These are phyloP conservation scores for Letharia columbiana DNA, from an alignment of 495 filamentous ascomycete genomes.

Conservation along the genomic window DNA sequence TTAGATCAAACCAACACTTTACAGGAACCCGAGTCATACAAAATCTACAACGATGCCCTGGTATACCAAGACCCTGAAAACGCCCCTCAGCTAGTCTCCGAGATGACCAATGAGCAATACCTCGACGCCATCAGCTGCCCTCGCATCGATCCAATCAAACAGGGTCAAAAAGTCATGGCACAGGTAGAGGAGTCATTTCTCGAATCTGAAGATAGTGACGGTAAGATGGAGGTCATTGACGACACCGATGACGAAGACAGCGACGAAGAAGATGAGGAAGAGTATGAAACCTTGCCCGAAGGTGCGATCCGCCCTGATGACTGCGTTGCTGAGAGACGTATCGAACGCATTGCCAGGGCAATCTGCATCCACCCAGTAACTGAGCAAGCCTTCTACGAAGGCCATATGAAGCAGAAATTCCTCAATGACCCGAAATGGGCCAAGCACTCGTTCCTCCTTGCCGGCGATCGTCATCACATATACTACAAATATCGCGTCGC, in stretches of 20 bases:
- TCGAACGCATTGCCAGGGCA: slow-evolving; percentile 6
- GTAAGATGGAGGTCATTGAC: neutral
- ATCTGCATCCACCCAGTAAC: neutral
- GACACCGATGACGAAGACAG: slow-evolving; percentile 3
- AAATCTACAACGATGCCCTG: slow-evolving; percentile 50
- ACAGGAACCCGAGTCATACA: slow-evolving; percentile 54
- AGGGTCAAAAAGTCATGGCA: slow-evolving; percentile 27
- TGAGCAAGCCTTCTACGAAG: neutral
- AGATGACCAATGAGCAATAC: slow-evolving; percentile 49
- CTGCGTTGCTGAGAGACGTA: neutral
- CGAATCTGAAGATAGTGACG: neutral
- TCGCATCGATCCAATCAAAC: slow-evolving; percentile 41
- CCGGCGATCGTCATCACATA: slow-evolving; percentile 2
- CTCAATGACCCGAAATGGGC: neutral
- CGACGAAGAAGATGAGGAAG: slow-evolving; percentile 4
- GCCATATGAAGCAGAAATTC: neutral
- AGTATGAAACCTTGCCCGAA: slow-evolving; percentile 1
- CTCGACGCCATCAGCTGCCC: slow-evolving; percentile 59
- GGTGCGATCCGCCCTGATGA: slow-evolving; percentile 6
- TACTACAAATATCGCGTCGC: slow-evolving; percentile 15
- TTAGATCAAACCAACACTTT: slow-evolving; percentile 21
- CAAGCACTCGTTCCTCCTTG: neutral
- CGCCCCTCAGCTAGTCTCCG: slow-evolving; percentile 43
- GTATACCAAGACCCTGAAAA: slow-evolving; percentile 45
- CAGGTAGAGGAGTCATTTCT: neutral